Base-by-base conservation (phyloP, 768 basidiomycete genomes). In the Boletus pseudo-olivaceus region DNA sequence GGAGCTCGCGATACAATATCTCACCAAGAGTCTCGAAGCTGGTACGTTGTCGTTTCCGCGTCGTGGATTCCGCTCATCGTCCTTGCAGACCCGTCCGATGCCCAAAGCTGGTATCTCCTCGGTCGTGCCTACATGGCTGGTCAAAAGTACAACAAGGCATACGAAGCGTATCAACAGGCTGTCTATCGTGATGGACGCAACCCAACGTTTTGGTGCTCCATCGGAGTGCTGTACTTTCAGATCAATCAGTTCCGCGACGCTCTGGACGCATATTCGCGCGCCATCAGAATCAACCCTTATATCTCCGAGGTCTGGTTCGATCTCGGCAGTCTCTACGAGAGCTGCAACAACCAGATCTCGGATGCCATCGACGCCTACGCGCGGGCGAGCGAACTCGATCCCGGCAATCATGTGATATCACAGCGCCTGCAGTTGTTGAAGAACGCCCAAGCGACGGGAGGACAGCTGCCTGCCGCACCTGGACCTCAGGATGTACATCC, bases 221-320 rank as follows among this genome's bases (percentile, higher is more conserved):
- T 99, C 65, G 97, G 97, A 44, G 97, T 99, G 1, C 82, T 99
- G 1, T 99, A 99, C 71, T 99, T 97, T 80, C 95, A 99, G 69
- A 98, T 99, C 77, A 98, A 98, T 73, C 97, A 99, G 69, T 99
- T 92, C 77, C 93, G 95, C 49, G 97, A 99, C 66, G 96, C 96
- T 3, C 85, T 99, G 35, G 97, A 99, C 66, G 97, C 97, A 10
- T 99, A 99, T 72, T 98, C 97, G 29, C 90, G 96, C 15, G 97
- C 97, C 11, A 98, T 99, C 64, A 88, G 96, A 58, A 95, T 99
- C 74, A 98, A 98, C 69, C 97, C 97, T 0, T 98, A 96, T 77
- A 98, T 99, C 64, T 83, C 83, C 46, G 88, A 84, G 62, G 71
- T 73, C n/a, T 73, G 72, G 71, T 98, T 96, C 71, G 95, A 98